Base-by-base conservation (phyloP, 306 rosid species). In the Hylodesmum podocarpum region DNA sequence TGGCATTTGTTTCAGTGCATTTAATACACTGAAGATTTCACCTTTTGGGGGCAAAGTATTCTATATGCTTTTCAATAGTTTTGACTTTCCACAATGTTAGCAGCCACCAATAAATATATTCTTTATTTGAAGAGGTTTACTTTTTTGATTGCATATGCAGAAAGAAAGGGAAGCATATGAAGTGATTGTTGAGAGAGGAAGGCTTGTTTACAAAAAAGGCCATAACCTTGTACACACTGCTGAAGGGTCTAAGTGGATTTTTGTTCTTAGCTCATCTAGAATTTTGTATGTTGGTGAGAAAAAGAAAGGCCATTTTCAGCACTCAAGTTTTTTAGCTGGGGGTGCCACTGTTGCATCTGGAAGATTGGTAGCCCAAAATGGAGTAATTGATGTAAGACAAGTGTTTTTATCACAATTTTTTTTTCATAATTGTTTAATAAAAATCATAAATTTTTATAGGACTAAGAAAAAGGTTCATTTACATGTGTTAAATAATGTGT, bases 311-410 rank as follows among this genome's bases (percentile, higher is more conserved):
- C 71, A 33, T 6, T 91, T 94, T 77, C 98, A 94, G 47, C 98
- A 94, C 83, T 94, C 98, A 4, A 90, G 93, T 81, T 94, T 94
- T 77, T 79, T 94, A 28, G 84, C 98, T 15, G 98, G 98, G 1
- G 98, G 86, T 33, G 97, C 96, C 41, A 87, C 94, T 75, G 85
- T 87, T 72, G 83, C 97, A 3, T 85, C 98, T 13, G 98, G 98
- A 31, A 86, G 98, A 86, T 44, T 94, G 62, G 91, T 90, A 9
- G 88, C 90, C 36, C 72, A 64, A 41, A 28, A 89, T 68, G 98
- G 98, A 46, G 58, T 86, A 70, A 84, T 94, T 34, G 65, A 89
- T 86, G 98, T 94, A 87, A 36, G 83, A 2, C 76, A 8, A 71
- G 68, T 65, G 0, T 19, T 33, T 28, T 53, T 9, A 4, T 46